Percentiles rank a stretch among this genome's conserved stretches.
These are phyloP conservation scores for Lipomyces sp. DNA, from an alignment of 805 yeast genomes.

Conservation along the genomic window DNA sequence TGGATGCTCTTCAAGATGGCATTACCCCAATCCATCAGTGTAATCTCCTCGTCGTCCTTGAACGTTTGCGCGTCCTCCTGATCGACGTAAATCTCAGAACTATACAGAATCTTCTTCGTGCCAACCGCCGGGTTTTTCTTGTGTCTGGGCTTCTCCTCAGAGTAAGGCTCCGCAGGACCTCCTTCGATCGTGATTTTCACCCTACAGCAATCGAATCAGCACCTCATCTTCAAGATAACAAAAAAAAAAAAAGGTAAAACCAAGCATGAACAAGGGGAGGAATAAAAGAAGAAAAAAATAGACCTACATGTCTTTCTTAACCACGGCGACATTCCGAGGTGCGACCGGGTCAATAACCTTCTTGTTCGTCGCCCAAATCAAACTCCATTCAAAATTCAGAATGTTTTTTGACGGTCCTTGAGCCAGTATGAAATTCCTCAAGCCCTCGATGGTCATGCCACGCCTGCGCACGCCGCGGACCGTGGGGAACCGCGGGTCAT, in stretches of 20 bases:
- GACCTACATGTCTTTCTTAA: slow-evolving; percentile 50
- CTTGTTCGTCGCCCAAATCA: slow-evolving; percentile 97
- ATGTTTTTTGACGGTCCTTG: slow-evolving; percentile 99
- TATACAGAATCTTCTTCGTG: slow-evolving; percentile 67
- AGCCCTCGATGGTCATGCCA: slow-evolving; percentile 99
- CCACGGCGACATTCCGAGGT: slow-evolving; percentile 89
- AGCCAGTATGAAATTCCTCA: slow-evolving; percentile 84
- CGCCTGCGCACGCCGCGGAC: slow-evolving; percentile 95
- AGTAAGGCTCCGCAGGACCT: slow-evolving; percentile 61
- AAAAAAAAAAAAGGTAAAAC: too few species aligned
- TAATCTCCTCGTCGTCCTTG: slow-evolving; percentile 83
- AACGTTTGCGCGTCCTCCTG: slow-evolving; percentile 78
- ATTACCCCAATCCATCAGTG: slow-evolving; percentile 99
- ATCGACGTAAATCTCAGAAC: slow-evolving; percentile 67
- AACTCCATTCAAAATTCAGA: slow-evolving; percentile 94
- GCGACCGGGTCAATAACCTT: slow-evolving; percentile 96
- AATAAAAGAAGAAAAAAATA: too few species aligned
- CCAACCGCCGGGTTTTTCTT: slow-evolving; percentile 94
- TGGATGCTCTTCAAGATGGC: slow-evolving; percentile 69
- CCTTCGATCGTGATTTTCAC: slow-evolving; percentile 62
- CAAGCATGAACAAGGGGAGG: too few species aligned
- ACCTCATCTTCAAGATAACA: too few species aligned
- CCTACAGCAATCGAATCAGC: too few species aligned
- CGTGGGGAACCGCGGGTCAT: slow-evolving; percentile 99
- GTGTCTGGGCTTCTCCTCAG: slow-evolving; percentile 84